Percentiles rank a stretch among this genome's conserved stretches.
Conservation (phyloP, 73 alveolate genomes). For the Effrenium voratum region DNA sequence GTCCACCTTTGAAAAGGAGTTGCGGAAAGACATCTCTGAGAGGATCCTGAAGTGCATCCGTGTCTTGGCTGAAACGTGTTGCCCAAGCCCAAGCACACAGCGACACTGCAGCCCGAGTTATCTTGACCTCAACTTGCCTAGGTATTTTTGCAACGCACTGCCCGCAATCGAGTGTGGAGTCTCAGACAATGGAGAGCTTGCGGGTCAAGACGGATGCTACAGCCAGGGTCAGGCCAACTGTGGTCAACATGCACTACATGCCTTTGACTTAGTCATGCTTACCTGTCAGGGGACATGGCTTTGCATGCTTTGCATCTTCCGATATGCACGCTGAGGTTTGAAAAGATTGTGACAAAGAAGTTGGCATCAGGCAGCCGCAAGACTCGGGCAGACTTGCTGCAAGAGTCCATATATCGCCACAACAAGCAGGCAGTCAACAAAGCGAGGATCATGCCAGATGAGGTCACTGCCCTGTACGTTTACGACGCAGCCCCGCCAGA, state of each 20-base stretch:
- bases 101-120: neutral
- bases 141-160: neutral
- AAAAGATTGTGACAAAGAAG: neutral
- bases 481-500: neutral
- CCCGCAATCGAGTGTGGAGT: neutral
- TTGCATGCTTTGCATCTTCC: no score
- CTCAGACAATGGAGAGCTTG: conserved; percentile 33
- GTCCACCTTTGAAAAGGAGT: neutral
- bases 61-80: neutral
- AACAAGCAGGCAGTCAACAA: neutral
- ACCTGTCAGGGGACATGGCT: no score
- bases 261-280: no score
- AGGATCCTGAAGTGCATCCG: neutral
- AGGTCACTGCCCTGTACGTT: neutral
- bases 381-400: neutral
- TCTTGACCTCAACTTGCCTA: neutral
- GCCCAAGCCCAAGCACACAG: no score
- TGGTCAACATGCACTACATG: conserved; percentile 16
- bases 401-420: neutral
- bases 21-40: conserved; percentile 17
- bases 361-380: neutral
- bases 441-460: neutral
- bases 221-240: conserved; percentile 9
- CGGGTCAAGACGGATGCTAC: conserved; percentile 28
- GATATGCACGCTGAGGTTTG: no score